Conservation (phyloP, 2,329 filamentous ascomycete genomes). For the Penicillium sp. region DNA sequence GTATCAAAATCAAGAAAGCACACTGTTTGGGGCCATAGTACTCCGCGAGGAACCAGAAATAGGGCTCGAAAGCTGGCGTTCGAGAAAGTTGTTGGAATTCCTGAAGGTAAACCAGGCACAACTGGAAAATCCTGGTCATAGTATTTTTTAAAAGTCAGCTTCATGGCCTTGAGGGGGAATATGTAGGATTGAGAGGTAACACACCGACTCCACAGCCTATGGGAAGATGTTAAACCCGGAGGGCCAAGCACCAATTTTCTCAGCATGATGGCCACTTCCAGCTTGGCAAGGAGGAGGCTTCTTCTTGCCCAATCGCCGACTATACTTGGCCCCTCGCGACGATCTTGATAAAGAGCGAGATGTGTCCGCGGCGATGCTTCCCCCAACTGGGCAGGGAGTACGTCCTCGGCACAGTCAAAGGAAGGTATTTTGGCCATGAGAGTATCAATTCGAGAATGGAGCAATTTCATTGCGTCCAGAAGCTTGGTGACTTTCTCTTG, state of each 20-base stretch:
- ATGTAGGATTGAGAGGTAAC: not conserved
- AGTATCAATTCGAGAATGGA: not conserved
- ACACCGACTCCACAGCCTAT: not conserved
- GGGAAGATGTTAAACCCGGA: not conserved
- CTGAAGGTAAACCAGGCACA: constrained; percentile 3
- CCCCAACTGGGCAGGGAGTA: not conserved
- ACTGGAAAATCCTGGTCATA: not conserved
- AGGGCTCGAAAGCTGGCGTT: constrained; percentile 6
- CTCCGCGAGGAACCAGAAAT: constrained; percentile 6
- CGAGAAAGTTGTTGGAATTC: constrained; percentile 4
- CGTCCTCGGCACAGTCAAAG: not conserved
- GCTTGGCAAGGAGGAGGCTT: constrained; percentile 6
- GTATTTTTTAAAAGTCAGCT: not conserved
- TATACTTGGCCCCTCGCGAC: not conserved
- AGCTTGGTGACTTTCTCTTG: not conserved
- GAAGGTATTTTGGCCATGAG: constrained; percentile 5
- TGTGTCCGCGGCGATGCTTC: constrained; percentile 1
- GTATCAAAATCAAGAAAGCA: constrained; percentile 6
- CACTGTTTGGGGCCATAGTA: constrained; percentile 3
- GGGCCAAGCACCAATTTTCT: constrained; percentile 6
- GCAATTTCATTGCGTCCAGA: not conserved
- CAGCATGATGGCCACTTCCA: constrained; percentile 6
- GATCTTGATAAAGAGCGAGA: constrained; percentile 6
- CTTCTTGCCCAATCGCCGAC: constrained; percentile 2
- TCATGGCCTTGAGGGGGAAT: not conserved